A percentile compares a stretch with the other conserved stretches of the same genome.
phyloP scores from a whole-genome alignment of 192 early-diverging fungal genomes.

The Coemansia sp. region DNA sequence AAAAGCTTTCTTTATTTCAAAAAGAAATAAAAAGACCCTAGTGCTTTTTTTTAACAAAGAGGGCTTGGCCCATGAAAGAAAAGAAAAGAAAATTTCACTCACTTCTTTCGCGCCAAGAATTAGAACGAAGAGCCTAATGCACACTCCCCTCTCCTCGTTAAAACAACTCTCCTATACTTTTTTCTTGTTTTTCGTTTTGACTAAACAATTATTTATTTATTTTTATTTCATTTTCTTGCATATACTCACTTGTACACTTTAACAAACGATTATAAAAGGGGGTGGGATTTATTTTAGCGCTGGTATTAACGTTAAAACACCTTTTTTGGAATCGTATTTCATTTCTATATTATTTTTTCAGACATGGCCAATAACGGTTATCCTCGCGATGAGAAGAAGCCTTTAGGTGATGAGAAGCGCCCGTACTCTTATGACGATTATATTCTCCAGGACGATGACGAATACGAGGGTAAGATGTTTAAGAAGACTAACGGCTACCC shows the following conservation, averaged over 20 bases:
- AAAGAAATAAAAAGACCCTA: background rate
- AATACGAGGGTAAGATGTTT: conserved; percentile 11
- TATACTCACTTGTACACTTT: conserved; percentile 11
- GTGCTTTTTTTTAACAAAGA: background rate
- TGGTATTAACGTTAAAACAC: background rate
- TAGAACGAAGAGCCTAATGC: conserved; percentile 2
- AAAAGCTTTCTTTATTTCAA: background rate
- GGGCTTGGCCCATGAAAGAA: background rate
- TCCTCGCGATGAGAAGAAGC: conserved; percentile 17
- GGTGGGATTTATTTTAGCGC: background rate
- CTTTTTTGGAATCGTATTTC: background rate
- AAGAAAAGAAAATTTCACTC: background rate
- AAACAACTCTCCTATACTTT: background rate
- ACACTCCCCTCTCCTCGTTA: background rate
- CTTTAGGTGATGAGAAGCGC: conserved; percentile 8
- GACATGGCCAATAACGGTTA: background rate
- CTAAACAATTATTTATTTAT: background rate
- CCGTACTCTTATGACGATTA: conserved; percentile 10
- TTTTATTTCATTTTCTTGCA: conserved; percentile 7
- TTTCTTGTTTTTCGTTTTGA: conserved; percentile 5
- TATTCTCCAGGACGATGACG: conserved; percentile 4
- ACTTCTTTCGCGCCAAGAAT: background rate
- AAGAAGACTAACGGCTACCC: background rate
- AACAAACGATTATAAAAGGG: conserved; percentile 4
- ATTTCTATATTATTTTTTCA: background rate